Base-by-base conservation (phyloP, 1,284 basidiomycete species). In the Vanrija pseudolonga region DNA sequence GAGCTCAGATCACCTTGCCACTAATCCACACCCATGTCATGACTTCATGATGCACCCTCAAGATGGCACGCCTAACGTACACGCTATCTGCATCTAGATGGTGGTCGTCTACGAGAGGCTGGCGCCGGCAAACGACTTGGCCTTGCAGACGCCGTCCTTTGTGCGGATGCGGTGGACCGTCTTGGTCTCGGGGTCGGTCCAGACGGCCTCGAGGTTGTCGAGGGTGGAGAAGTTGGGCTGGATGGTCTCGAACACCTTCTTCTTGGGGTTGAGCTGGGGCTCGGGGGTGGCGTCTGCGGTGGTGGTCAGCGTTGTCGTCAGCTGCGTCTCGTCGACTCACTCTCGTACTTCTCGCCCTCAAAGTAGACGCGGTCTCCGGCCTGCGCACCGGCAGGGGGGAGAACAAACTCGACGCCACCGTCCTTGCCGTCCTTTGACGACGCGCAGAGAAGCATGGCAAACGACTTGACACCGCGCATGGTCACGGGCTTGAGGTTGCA, bases 381-480 rank as follows among this genome's bases (percentile, higher is more conserved):
- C 68, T 90, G 85, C 12, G 88, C 86, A 20, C 85, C 86, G n/a
- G 82, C 78, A 23, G 94, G 94, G 14, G 93, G 92, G 59, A 88
- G 83, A 38, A 97, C 85, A 47, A 96, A 81, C 71, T 98, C 93
- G 56, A 98, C 86, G 17, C 89, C 90, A n/a, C 89, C 90, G 7
- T 80, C 87, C 73, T 92, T 93, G 39, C 91, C 91, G 14, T 89
- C 89, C 72, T 86, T 87, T 14, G 87, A 85, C 1, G 89, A 86
- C 39, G 93, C 93, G 66, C 87, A 89, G 61, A 98, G 85, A 32
- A 98, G 88, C 94, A 98, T 97, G 24, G 90, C 94, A 67, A 88
- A 93, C 59, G 90, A 94, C 79, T 95, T 96, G 62, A 97, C 85
- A 5, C 94, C 94, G 54, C 94, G 85, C 93, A 98, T 96, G 63